Conservation (phyloP, 495 filamentous ascomycete species). For the Barbatosphaeria neglecta region DNA sequence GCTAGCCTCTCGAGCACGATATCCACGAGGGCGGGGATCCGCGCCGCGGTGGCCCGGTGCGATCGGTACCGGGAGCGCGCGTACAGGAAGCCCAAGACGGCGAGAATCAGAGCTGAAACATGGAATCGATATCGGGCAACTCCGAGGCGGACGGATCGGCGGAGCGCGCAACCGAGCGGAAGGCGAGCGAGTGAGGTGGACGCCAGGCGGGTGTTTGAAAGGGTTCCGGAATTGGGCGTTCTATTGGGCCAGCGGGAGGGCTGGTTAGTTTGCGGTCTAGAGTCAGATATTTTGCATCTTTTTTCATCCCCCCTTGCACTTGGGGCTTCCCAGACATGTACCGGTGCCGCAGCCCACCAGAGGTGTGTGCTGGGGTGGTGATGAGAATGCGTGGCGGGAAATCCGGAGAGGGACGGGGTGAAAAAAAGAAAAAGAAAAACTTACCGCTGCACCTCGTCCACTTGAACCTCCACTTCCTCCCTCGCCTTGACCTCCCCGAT, state of each 20-base stretch:
- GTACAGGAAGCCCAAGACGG: slow-evolving; percentile 40
- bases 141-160: slow-evolving; percentile 80
- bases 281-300: slow-evolving; percentile 25
- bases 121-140: slow-evolving; percentile 90
- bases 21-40: slow-evolving; percentile 69
- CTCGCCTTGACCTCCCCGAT: slow-evolving; percentile 71
- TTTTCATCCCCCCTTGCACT: background rate
- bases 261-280: slow-evolving; percentile 59
- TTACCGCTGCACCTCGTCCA: slow-evolving; percentile 53
- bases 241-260: slow-evolving; percentile 56
- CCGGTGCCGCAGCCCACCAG: no score
- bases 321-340: background rate
- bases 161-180: slow-evolving; percentile 77
- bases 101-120: slow-evolving; percentile 59
- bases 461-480: slow-evolving; percentile 66
- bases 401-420: background rate
- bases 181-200: slow-evolving; percentile 78
- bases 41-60: slow-evolving; percentile 49
- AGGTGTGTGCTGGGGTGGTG: no score
- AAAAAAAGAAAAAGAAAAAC: slow-evolving; percentile 22
- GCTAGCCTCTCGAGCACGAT: slow-evolving; percentile 73
- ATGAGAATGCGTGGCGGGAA: no score
- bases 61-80: slow-evolving; percentile 42
- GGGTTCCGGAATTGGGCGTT: slow-evolving; percentile 47
- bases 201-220: slow-evolving; percentile 44